These are phyloP conservation scores for Yamadazyma phyllophila DNA, from an alignment of 805 yeast species.

Conservation along the genomic window DNA sequence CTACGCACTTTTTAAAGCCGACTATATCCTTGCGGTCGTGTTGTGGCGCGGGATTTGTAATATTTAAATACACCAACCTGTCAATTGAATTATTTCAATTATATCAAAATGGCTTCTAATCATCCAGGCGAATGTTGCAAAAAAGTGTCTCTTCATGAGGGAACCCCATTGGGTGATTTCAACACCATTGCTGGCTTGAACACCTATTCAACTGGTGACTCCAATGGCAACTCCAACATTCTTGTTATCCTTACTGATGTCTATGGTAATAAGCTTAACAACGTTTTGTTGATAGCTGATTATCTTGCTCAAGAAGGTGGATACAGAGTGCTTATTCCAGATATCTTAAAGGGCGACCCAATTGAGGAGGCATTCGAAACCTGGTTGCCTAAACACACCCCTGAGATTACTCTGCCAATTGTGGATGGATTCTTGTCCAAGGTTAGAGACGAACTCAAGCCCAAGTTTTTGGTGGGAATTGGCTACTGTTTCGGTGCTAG, in stretches of 20 bases:
- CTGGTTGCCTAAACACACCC: conserved; percentile 59
- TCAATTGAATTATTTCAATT: neutral
- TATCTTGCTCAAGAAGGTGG: conserved; percentile 54
- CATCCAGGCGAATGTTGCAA: conserved; percentile 53
- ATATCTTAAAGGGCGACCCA: conserved; percentile 57
- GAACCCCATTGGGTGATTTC: conserved; percentile 46
- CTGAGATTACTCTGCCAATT: conserved; percentile 47
- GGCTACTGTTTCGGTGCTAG: conserved; percentile 91
- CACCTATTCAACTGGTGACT: conserved; percentile 30
- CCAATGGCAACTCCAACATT: conserved; percentile 38
- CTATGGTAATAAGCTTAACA: conserved; percentile 58
- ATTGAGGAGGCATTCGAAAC: conserved; percentile 15
- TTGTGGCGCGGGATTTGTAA: too few relatives aligned
- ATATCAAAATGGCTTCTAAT: conserved; percentile 43
- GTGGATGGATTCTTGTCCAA: conserved; percentile 46
- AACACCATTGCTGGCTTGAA: conserved; percentile 41
- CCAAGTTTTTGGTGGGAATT: conserved; percentile 46
- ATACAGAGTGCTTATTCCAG: conserved; percentile 73
- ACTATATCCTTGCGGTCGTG: neutral
- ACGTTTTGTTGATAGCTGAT: conserved; percentile 63
- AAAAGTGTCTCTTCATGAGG: conserved; percentile 45
- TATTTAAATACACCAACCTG: too few relatives aligned
- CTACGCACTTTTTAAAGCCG: neutral
- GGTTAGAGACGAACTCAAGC: conserved; percentile 38
- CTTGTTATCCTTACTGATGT: conserved; percentile 70